Evolutionary conservation across 164 flowering plant genomes (phyloP), one percentile per base, ranked within the genome.

Genomic region (Vitis rupestris): DNA sequence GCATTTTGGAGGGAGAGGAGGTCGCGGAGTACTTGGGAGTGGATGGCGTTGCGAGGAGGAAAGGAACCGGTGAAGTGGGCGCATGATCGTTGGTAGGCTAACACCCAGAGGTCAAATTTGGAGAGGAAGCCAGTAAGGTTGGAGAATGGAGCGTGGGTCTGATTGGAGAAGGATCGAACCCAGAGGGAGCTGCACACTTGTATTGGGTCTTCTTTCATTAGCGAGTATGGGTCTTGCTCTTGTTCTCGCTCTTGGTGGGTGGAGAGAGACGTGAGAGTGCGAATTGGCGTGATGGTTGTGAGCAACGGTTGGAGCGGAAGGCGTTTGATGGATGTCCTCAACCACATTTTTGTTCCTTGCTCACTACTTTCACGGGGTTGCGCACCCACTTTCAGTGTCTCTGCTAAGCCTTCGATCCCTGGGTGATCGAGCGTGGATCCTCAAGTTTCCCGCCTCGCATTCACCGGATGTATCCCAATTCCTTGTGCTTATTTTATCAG

Each of bases 61-160:
- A 91, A 95, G 10, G 92, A 75, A 53, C 97, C 96, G 50, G 93
- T 87, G 55, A 75, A 76, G 50, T 93, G 86, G 58, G 98, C 98
- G 65, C 85, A 83, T 61, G 91, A 74, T 27, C 97, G 90, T 65
- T 95, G 98, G 72, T 93, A 95, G n/a, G 98, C 94, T 50, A 95
- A 75, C 71, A 93, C 84, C 97, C 98, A 95, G 73, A 95, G 82
- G 70, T 95, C 98, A 78, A 91, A 82, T 68, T 93, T 91, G 68
- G 86, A 78, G 66, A 95, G 87, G 77, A 91, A 95, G 57, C 93
- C 94, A 8, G 94, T 83, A 77, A 93, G 93, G 75, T 91, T 90
- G 23, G 84, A 52, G 78, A 89, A 84, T 16, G 91, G 81, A 30
- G 77, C 69, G 64, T 61, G 50, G 72, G 79, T 53, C 0, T 76